A percentile compares a stretch with the other conserved stretches of the same genome.
phyloP scores from a whole-genome alignment of 768 basidiomycete species.

The Leccinellum luteum region DNA sequence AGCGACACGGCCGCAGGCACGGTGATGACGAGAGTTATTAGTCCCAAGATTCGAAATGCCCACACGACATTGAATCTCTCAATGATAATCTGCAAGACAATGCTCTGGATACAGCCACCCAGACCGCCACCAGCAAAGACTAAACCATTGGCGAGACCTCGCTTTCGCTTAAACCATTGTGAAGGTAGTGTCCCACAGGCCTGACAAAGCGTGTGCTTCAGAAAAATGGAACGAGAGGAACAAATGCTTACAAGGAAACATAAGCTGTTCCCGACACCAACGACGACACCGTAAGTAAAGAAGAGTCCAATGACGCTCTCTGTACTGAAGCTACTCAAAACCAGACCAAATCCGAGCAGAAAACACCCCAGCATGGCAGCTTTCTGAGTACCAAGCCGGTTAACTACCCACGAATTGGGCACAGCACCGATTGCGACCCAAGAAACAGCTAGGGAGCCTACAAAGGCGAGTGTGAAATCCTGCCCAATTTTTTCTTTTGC shows the following conservation, averaged over 20 bases:
- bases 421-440: conserved; percentile 30
- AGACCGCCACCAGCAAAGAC: conserved; percentile 33
- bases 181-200: conserved; percentile 33
- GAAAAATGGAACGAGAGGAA: neutral
- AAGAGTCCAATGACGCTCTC: conserved; percentile 18
- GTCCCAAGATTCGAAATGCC: conserved; percentile 34
- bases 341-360: conserved; percentile 28
- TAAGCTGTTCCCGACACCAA: conserved; percentile 29
- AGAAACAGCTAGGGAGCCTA: conserved; percentile 31
- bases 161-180: conserved; percentile 34
- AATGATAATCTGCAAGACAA: conserved; percentile 28
- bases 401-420: conserved; percentile 30
- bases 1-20: conserved; percentile 30
- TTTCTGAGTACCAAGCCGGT: conserved; percentile 28
- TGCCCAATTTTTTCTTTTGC: conserved; percentile 25
- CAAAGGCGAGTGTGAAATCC: conserved; percentile 29
- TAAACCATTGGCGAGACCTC: conserved; percentile 34
- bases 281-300: conserved; percentile 29
- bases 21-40: conserved; percentile 23
- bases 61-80: conserved; percentile 27
- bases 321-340: conserved; percentile 9
- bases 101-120: conserved; percentile 32
- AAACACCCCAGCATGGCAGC: conserved; percentile 27
- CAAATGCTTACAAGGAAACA: conserved; percentile 22
- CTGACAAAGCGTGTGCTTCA: neutral